Evolutionary conservation across 78 protist genomes (phyloP).

Genomic region (Dictyostelium capitatum): DNA sequence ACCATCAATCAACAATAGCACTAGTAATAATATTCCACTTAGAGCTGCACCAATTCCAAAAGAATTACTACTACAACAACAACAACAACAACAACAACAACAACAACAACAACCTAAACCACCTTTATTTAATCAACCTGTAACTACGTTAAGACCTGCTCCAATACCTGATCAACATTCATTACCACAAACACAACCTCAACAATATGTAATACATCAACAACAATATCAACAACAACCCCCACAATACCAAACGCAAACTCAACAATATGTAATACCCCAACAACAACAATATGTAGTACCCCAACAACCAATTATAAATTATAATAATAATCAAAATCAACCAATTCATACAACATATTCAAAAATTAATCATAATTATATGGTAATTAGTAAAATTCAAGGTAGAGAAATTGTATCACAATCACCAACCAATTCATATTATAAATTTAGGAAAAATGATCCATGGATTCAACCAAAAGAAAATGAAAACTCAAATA

Average conservation of each 20-base stretch:
- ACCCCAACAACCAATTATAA: neutral
- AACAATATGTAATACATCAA: neutral
- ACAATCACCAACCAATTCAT: slow-evolving; percentile 2
- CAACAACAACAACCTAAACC: neutral
- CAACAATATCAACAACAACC: neutral
- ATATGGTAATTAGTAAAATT: slow-evolving; percentile 1
- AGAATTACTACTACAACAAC: neutral
- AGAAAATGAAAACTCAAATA: neutral
- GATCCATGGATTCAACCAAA: neutral
- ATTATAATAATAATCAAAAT: neutral
- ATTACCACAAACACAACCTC: neutral
- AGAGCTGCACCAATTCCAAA: neutral
- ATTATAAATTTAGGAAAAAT: neutral
- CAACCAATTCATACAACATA: neutral
- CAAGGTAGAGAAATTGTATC: neutral
- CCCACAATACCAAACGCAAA: neutral
- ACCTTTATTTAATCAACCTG: neutral
- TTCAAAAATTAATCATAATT: neutral
- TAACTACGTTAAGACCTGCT: too few relatives aligned
- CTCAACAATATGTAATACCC: neutral
- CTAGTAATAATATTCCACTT: neutral
- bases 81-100: neutral
- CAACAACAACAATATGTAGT: slow-evolving; percentile 19
- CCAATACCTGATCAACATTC: too few relatives aligned
- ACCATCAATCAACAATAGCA: neutral